A percentile compares a stretch with the other conserved stretches of the same genome.
phyloP scores from a whole-genome alignment of 2,329 filamentous ascomycete genomes.

The Aspergillus oerlinghausenensis region DNA sequence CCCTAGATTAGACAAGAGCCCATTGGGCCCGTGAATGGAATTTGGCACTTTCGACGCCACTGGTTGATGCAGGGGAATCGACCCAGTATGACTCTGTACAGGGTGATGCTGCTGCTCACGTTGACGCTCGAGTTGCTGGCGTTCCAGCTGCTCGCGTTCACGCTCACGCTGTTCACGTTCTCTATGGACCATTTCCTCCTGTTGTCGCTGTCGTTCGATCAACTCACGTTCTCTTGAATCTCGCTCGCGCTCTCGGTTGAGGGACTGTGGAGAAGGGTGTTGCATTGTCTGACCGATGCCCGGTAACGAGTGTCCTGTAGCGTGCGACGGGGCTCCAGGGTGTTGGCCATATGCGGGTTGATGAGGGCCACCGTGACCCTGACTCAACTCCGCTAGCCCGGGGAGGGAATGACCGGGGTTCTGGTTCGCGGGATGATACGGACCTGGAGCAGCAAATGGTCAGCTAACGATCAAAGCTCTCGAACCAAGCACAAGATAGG shows the following conservation, averaged over 20 bases:
- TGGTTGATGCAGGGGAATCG: slow-evolving; percentile 89
- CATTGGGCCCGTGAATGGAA: slow-evolving; percentile 88
- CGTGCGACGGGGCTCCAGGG: slow-evolving; percentile 32
- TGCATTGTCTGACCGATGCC: slow-evolving; percentile 41
- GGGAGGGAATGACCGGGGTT: slow-evolving; percentile 43
- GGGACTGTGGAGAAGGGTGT: slow-evolving; percentile 38
- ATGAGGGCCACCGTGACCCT: slow-evolving; percentile 38
- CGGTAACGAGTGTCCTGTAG: slow-evolving; percentile 35
- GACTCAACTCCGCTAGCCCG: slow-evolving; percentile 44
- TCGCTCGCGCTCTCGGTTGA: slow-evolving; percentile 44
- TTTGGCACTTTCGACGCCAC: slow-evolving; percentile 76
- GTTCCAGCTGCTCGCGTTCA: slow-evolving; percentile 52
- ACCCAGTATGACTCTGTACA: slow-evolving; percentile 82
- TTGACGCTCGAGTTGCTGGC: slow-evolving; percentile 54
- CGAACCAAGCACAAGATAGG: neutral
- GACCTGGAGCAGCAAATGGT: slow-evolving; percentile 24
- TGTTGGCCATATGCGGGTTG: slow-evolving; percentile 43
- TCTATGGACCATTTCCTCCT: slow-evolving; percentile 56
- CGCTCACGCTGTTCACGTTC: slow-evolving; percentile 51
- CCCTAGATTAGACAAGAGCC: slow-evolving; percentile 72
- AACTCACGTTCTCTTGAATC: slow-evolving; percentile 54
- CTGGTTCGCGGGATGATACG: slow-evolving; percentile 40
- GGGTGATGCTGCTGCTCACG: slow-evolving; percentile 60
- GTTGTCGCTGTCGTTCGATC: slow-evolving; percentile 41
- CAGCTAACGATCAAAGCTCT: slow-evolving; percentile 8